phyloP scores from a whole-genome alignment of 2,329 filamentous ascomycete genomes.

The Penicillium sp. region DNA sequence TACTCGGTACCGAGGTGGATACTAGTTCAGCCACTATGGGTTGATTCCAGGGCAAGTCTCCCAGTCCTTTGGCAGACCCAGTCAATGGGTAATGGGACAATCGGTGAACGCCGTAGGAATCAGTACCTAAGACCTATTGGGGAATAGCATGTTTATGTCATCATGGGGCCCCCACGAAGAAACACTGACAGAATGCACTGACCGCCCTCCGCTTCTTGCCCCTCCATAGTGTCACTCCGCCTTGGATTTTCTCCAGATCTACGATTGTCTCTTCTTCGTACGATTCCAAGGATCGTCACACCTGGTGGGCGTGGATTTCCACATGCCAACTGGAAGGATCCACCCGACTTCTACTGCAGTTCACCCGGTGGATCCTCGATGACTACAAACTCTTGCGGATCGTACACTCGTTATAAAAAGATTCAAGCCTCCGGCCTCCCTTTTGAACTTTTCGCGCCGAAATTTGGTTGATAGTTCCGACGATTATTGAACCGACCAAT shows the following conservation, averaged over 20 bases:
- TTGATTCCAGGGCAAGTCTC: neutral
- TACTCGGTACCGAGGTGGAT: neutral
- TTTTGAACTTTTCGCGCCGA: neutral
- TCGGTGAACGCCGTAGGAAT: too few species aligned
- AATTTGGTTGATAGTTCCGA: neutral
- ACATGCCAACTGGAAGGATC: conserved; percentile 6
- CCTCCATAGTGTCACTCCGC: neutral
- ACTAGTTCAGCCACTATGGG: conserved; percentile 1
- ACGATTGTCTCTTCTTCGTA: neutral
- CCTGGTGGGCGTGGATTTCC: conserved; percentile 7
- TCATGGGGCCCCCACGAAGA: neutral
- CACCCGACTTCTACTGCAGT: conserved; percentile 3
- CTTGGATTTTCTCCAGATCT: neutral
- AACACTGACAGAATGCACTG: neutral
- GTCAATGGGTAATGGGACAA: too few species aligned
- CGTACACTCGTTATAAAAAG: neutral
- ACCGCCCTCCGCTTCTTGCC: neutral
- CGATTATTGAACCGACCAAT: neutral
- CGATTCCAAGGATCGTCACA: neutral
- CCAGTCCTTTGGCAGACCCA: too few species aligned
- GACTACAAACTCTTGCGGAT: neutral
- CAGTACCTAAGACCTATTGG: neutral
- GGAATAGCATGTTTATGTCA: neutral
- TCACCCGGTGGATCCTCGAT: conserved; percentile 5
- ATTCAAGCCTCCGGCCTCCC: neutral